These are phyloP conservation scores for Rhypophila decipiens DNA, from an alignment of 495 filamentous ascomycete genomes.

Conservation along the genomic window DNA sequence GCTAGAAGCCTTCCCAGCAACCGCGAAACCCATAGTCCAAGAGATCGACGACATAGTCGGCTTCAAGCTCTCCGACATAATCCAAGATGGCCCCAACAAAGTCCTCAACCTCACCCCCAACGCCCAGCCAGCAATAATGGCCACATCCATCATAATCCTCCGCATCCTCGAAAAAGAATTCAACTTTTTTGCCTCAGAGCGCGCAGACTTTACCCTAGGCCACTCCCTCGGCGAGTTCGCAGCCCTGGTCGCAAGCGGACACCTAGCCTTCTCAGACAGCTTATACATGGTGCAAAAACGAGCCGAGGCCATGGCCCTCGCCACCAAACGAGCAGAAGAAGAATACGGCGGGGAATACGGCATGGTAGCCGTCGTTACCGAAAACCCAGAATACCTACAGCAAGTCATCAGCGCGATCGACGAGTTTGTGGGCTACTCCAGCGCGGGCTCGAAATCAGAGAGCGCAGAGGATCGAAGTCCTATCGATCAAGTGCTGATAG, in stretches of 20 bases:
- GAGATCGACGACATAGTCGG: slow-evolving; percentile 75
- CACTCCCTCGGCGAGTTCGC: slow-evolving; percentile 96
- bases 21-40: slow-evolving; percentile 63
- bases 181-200: slow-evolving; percentile 60
- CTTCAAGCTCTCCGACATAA: slow-evolving; percentile 66
- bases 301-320: slow-evolving; percentile 78
- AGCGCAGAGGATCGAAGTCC: slow-evolving; percentile 57
- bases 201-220: slow-evolving; percentile 76
- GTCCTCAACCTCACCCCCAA: slow-evolving; percentile 75
- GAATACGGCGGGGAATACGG: slow-evolving; percentile 72
- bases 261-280: slow-evolving; percentile 70
- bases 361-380: slow-evolving; percentile 90
- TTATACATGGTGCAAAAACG: slow-evolving; percentile 69
- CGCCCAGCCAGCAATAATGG: slow-evolving; percentile 94
- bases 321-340: slow-evolving; percentile 56
- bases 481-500: slow-evolving; percentile 82
- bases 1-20: slow-evolving; percentile 74
- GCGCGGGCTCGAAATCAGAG: slow-evolving; percentile 59
- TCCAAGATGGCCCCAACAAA: slow-evolving; percentile 69
- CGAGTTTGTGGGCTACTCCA: slow-evolving; percentile 69
- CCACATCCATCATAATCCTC: slow-evolving; percentile 83
- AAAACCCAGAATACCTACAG: slow-evolving; percentile 64
- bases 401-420: slow-evolving; percentile 64
- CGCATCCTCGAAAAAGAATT: slow-evolving; percentile 84
- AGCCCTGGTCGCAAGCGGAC: slow-evolving; percentile 75